These are phyloP conservation scores for Monosporozyma unispora DNA, from an alignment of 805 yeast genomes.

Conservation along the genomic window DNA sequence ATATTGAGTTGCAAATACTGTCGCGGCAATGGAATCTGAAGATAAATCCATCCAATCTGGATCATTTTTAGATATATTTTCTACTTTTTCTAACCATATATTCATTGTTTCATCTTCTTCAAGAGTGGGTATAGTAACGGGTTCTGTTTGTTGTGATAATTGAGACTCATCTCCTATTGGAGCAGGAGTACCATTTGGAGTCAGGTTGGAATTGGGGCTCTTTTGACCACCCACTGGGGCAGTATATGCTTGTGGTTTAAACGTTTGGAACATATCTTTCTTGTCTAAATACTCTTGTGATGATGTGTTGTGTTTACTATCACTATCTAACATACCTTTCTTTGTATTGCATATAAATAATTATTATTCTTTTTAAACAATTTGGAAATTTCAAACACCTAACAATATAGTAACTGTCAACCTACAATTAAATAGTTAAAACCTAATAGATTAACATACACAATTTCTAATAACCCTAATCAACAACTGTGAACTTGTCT, in stretches of 20 bases:
- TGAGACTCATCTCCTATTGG: not conserved
- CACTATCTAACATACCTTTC: too few relatives aligned
- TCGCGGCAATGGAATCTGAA: slow-evolving; percentile 18
- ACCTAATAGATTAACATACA: not conserved
- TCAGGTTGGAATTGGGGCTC: not conserved
- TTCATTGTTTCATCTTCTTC: not conserved
- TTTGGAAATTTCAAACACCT: too few relatives aligned
- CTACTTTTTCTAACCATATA: slow-evolving; percentile 12
- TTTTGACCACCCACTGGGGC: not conserved
- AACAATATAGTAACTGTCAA: too few relatives aligned
- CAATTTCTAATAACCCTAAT: not conserved
- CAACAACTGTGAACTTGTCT: too few relatives aligned
- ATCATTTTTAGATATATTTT: slow-evolving; percentile 22
- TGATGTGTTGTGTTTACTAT: too few relatives aligned
- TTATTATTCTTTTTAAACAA: too few relatives aligned
- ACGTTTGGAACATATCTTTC: not conserved
- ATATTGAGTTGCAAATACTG: slow-evolving; percentile 22
- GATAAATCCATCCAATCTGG: slow-evolving; percentile 20
- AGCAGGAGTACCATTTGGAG: not conserved
- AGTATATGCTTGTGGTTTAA: not conserved
- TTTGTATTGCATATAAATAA: too few relatives aligned
- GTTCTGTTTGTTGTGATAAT: not conserved
- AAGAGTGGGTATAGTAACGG: not conserved
- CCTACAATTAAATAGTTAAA: not conserved
- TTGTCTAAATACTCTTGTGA: too few relatives aligned